Evolutionary conservation across 257 asterid genomes (phyloP).

Genomic region (Nicotiana otophora): DNA sequence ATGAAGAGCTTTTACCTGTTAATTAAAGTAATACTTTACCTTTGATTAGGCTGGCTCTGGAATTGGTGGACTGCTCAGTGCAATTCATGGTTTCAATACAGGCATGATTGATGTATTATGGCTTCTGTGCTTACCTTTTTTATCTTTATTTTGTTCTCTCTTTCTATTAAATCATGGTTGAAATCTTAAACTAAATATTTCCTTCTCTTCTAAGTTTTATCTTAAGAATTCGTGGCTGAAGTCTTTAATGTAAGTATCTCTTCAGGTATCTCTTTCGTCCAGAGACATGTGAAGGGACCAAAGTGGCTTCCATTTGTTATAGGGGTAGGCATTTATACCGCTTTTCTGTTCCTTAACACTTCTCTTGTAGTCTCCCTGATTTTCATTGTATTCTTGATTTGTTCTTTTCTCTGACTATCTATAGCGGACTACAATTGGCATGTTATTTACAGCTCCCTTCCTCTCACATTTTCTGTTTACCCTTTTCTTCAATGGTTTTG

Average conservation of each 20-base stretch:
- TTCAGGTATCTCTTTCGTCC: constrained; percentile 60
- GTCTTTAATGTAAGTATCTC: background rate
- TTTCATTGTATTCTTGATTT: background rate
- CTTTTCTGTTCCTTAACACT: background rate
- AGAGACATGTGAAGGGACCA: constrained; percentile 58
- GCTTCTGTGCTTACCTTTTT: background rate
- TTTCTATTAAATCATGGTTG: background rate
- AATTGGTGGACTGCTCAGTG: constrained; percentile 67
- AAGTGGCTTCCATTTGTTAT: constrained; percentile 65
- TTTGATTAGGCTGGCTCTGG: constrained; percentile 62
- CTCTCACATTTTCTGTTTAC: background rate
- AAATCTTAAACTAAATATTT: background rate
- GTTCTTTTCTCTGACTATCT: background rate
- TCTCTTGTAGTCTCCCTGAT: background rate
- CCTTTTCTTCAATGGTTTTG: background rate
- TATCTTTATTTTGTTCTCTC: background rate
- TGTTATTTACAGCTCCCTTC: background rate
- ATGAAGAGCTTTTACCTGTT: background rate
- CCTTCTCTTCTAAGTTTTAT: background rate
- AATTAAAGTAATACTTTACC: background rate
- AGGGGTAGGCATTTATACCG: constrained; percentile 38
- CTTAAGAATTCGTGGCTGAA: background rate
- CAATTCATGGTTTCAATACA: constrained; percentile 58
- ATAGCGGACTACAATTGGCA: background rate
- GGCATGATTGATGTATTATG: constrained; percentile 24